Evolutionary conservation across 75 land plant species (phyloP).

Genomic region (Cunninghamia lanceolata): DNA sequence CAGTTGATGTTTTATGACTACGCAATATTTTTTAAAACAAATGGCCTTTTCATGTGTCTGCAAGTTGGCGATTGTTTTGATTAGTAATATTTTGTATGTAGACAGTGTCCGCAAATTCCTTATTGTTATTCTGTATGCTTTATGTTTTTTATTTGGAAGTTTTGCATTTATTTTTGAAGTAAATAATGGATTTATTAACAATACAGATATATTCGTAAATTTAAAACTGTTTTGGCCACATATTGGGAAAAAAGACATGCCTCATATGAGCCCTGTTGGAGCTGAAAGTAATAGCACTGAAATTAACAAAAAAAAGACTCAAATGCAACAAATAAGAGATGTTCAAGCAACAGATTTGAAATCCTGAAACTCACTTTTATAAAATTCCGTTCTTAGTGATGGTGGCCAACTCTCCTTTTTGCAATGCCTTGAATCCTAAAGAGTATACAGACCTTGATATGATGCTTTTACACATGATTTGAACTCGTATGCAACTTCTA

Average conservation of each 20-base stretch:
- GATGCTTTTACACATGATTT: not conserved
- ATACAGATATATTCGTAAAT: not conserved
- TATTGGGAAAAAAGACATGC: not conserved
- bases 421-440: not conserved
- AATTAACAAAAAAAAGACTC: not conserved
- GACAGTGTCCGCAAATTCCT: not conserved
- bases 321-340: not conserved
- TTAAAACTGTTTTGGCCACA: not conserved
- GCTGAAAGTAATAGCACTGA: not conserved
- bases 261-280: not conserved
- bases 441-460: not conserved
- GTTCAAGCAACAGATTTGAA: no score
- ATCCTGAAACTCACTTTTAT: not conserved
- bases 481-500: not conserved
- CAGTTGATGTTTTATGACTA: not conserved
- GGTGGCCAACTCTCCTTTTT: not conserved
- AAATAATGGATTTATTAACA: not conserved
- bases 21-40: not conserved
- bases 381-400: not conserved
- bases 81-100: not conserved
- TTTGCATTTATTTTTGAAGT: not conserved
- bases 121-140: not conserved
- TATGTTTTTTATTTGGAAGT: not conserved
- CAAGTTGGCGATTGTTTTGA: not conserved
- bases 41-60: not conserved